phyloP scores from a whole-genome alignment of 2,329 filamentous ascomycete species.

The Rhexocercosporidium sp. region DNA sequence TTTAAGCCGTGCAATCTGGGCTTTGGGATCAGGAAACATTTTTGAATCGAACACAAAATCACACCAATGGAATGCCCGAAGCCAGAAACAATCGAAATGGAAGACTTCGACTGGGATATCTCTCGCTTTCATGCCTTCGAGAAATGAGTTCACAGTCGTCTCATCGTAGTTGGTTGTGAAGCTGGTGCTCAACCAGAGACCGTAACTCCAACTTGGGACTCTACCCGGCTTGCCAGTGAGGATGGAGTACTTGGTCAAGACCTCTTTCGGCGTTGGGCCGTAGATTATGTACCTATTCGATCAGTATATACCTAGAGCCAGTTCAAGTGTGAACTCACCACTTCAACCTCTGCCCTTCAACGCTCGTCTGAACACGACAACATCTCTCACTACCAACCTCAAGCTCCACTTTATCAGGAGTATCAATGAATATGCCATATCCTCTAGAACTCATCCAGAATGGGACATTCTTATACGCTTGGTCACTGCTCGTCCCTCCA shows the following conservation, averaged over 20 bases:
- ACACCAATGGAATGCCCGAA: conserved; percentile 68
- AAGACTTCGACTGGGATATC: conserved; percentile 65
- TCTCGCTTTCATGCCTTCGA: conserved; percentile 61
- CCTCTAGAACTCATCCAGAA: conserved; percentile 75
- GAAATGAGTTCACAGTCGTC: conserved; percentile 60
- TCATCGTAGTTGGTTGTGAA: conserved; percentile 68
- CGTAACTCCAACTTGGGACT: conserved; percentile 76
- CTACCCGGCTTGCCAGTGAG: conserved; percentile 69
- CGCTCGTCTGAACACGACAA: conserved; percentile 70
- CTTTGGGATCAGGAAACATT: conserved; percentile 63
- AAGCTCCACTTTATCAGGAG: conserved; percentile 70
- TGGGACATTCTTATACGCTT: conserved; percentile 74
- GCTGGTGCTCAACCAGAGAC: conserved; percentile 76
- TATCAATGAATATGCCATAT: conserved; percentile 79
- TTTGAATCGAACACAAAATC: conserved; percentile 64
- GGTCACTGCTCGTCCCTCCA: conserved; percentile 70
- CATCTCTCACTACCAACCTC: conserved; percentile 78
- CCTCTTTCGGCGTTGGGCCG: conserved; percentile 73
- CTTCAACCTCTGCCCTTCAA: conserved; percentile 72
- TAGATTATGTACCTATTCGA: conserved; percentile 66
- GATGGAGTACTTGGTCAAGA: conserved; percentile 68
- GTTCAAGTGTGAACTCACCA: conserved; percentile 48
- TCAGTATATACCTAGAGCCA: not conserved
- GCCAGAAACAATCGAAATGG: conserved; percentile 69
- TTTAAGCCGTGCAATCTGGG: conserved; percentile 59